Base-by-base conservation (phyloP, 2,329 filamentous ascomycete species). In the Cladorrhinum sp. region DNA sequence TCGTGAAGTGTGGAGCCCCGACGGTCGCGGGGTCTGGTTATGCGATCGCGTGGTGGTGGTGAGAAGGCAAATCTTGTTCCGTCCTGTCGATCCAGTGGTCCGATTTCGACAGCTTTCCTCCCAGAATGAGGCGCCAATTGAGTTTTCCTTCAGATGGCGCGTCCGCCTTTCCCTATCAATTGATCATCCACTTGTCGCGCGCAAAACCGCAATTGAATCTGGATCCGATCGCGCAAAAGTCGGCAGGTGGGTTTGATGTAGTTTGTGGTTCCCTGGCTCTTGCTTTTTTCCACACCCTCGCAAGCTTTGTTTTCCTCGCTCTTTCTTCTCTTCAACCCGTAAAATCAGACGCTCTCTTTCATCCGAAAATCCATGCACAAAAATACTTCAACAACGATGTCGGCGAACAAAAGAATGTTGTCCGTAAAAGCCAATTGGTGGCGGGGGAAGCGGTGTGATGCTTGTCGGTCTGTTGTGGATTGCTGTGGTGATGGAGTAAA, bases 1-100 rank as follows among this genome's bases (percentile, higher is more conserved):
- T 86, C 72, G 73, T 75, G 66, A 55, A 61, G 58, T 58, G 60
- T 60, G 59, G 53, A 42, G 55, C 64, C 33, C 62, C 53, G 59
- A 36, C 62, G 50, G 62, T 52, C 39, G 60, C 57, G 55, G 62
- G 54, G 49, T 52, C 26, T 24, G 42, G 60, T 64, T 16, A 50
- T 60, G 57, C 36, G 54, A 55, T 36, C 54, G 61, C 57, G 58
- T 58, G 60, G 58, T 55, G 56, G 61, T 64, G 33, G 57, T 57
- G 57, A 54, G 50, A 53, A 50, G 30, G 20, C n/a, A 21, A 21
- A 14, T 18, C 42, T 16, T 21, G 16, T 46, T 46, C 42, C 42
- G 42, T 26, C 30, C 18, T 55, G 52, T 55, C 28, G 30, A 26
- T 39, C 36, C 36, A 42, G 36, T 42, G 3, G 36, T n/a, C 16